Percentiles rank a stretch among this genome's conserved stretches.
Conservation (phyloP, 108 stramenopile genomes). For the Nannochloropsis granulata region DNA sequence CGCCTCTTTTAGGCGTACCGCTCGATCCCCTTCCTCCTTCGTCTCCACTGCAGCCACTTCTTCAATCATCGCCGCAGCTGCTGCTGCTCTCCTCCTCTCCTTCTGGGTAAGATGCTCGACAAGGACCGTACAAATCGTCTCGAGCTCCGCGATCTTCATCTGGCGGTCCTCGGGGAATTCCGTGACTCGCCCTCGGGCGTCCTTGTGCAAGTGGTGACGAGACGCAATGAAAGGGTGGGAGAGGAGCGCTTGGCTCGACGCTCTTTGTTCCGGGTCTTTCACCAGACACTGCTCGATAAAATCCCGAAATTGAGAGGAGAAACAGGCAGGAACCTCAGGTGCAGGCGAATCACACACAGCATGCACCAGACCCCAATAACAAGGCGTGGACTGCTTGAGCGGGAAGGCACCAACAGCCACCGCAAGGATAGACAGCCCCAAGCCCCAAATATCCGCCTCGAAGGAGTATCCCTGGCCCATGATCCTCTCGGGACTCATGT, state of each 20-base stretch:
- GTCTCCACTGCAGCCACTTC: too few species aligned
- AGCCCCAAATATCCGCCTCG: conserved; percentile 45
- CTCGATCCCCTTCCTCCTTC: too few species aligned
- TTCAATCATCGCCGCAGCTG: neutral
- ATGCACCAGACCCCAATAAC: conserved; percentile 7
- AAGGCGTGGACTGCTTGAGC: neutral
- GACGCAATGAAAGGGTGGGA: neutral
- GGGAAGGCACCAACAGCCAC: conserved; percentile 57
- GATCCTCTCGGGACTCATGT: conserved; percentile 52
- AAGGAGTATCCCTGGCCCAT: conserved; percentile 35
- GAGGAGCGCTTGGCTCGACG: neutral
- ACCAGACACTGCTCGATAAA: conserved; percentile 19
- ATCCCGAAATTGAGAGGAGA: neutral
- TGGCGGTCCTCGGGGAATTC: neutral
- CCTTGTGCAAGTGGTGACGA: neutral
- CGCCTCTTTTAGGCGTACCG: too few species aligned
- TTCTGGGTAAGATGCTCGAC: neutral
- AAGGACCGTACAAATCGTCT: neutral
- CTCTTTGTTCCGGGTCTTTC: conserved; percentile 29
- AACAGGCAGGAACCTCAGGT: neutral
- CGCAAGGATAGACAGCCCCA: conserved; percentile 75
- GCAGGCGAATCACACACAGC: neutral
- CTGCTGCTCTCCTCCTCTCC: neutral
- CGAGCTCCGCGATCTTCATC: neutral
- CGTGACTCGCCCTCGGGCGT: neutral